Base-by-base conservation (phyloP, 352 stramenopile species). In the Globisporangium sylvaticum region DNA sequence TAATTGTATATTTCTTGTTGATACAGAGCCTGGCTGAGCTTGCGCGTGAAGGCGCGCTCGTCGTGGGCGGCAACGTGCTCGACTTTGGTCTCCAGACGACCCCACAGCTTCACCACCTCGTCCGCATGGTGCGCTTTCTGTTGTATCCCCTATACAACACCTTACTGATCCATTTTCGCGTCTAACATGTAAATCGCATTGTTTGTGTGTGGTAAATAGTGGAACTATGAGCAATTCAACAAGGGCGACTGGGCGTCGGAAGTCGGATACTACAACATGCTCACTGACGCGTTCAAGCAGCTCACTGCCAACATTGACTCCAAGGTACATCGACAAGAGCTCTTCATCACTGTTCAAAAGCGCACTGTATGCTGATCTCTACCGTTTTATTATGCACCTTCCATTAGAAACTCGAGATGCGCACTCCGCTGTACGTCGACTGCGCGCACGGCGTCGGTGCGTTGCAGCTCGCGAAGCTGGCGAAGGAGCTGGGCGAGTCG, bases 41-140 rank as follows among this genome's bases (percentile, higher is more conserved):
- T 14, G 91, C 87, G 12, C 88, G 92, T 12, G 83, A 94, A 66
- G 94, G 94, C 46, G 85, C 97, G 65, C 82, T 95, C 31, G 89
- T 92, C 14, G 86, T 97, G 12, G 88, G 89, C 37, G 92, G 89
- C 64, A 91, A 92, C 37, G 92, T 98, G 44, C 76, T 97, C 46
- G 90, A 99, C 85, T 95, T 98, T 79, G 97, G 97, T 4, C 76
- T 98, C 50, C 91, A 99, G 56, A 99, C 96, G 29, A 99, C 97
- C 53, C 97, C 97, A 25, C 91, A 98, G 81, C 78, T 99, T 31
- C 97, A 99, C 83, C 95, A 99, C 79, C 90, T 96, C 68, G 97
- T 99, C 14, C 85, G 96, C 68, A 96, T 98, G 79, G 90, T 92
- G 78, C 39, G 27, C 29, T 58, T 34, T 57, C n/a, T 58, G 3